These are phyloP conservation scores for Blastobotrys muscicola DNA, from an alignment of 805 yeast species.

Conservation along the genomic window DNA sequence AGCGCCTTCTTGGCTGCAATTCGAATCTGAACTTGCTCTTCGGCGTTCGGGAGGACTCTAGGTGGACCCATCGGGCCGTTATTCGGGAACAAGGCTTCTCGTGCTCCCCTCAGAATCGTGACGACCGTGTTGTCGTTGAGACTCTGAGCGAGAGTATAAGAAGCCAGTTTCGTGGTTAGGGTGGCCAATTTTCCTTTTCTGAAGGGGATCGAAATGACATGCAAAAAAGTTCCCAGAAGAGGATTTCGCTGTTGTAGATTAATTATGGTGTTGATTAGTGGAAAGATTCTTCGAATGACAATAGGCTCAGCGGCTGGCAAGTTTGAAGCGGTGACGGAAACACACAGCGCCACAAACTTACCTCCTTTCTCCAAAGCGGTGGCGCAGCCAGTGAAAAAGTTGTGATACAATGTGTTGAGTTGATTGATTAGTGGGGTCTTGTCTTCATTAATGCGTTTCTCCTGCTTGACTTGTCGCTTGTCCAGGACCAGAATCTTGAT, in stretches of 20 bases:
- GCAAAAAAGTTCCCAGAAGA: constrained; percentile 8
- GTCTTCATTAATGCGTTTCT: too few species aligned
- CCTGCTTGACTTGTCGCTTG: background rate
- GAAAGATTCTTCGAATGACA: constrained; percentile 7
- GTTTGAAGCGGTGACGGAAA: background rate
- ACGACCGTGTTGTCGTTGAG: constrained; percentile 15
- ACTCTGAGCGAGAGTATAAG: constrained; percentile 6
- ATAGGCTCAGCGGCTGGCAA: constrained; percentile 6
- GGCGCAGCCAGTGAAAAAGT: too few species aligned
- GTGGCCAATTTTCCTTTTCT: constrained; percentile 11
- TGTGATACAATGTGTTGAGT: too few species aligned
- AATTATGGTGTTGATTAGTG: constrained; percentile 7
- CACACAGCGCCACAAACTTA: too few species aligned
- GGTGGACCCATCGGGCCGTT: constrained; percentile 45
- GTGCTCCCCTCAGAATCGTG: constrained; percentile 21
- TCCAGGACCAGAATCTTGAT: constrained; percentile 4
- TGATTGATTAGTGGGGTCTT: too few species aligned
- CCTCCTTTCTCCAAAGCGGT: too few species aligned
- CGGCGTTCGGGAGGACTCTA: constrained; percentile 32
- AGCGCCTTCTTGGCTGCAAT: constrained; percentile 11
- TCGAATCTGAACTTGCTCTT: constrained; percentile 28
- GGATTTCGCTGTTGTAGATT: constrained; percentile 9
- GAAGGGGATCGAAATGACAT: constrained; percentile 6
- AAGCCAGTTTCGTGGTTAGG: constrained; percentile 11
- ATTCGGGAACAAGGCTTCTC: constrained; percentile 38